Base-by-base conservation (phyloP, 2,329 filamentous ascomycete species). In the Aquanectria penicillioides region DNA sequence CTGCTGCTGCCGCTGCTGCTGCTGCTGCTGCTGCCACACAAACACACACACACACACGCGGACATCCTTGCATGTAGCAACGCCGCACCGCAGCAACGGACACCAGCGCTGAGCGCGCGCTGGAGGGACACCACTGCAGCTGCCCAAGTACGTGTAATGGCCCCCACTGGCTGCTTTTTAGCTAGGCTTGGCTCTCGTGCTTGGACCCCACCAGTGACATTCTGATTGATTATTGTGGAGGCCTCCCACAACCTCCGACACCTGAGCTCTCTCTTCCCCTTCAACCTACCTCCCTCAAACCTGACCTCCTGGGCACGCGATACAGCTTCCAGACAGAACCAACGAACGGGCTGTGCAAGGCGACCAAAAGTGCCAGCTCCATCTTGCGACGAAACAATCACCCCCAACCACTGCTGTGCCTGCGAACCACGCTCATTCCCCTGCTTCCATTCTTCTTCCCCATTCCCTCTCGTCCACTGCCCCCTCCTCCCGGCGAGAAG, bases 201-300 rank as follows among this genome's bases (percentile, higher is more conserved):
- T 31, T 12, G 15, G 25, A 25, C 47, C 38, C 40, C 50, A 50
- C n/a, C 29, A 36, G 50, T 53, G 50, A 53, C 50, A 53, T 53
- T 20, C 40, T 44, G 31, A 26, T 37, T 33, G 38, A 20, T 26
- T 25, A 43, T 18, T 28, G 40, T 43, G 20, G 46, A 53, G 38
- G 40, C 38, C 50, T 46, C 50, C 37, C 49, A 29, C 3, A 33
- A 23, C 28, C 49, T 52, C 22, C 15, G 20, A 6, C 28, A 2
- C 20, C 23, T 13, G 10, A 15, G 23, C 23, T 20, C 38, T 52
- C 29, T 37, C 37, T 52, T 40, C 22, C 20, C 38, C 34, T 52
- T 52, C 49, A 52, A 52, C 49, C 47, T 13, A 20, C 18, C 5
- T 20, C 11, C n/a, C 37, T 18, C 5, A 6, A 12, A 37, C 13